Evolutionary conservation across 352 stramenopile species (phyloP).

Genomic region (Elongisporangium prolatum): DNA sequence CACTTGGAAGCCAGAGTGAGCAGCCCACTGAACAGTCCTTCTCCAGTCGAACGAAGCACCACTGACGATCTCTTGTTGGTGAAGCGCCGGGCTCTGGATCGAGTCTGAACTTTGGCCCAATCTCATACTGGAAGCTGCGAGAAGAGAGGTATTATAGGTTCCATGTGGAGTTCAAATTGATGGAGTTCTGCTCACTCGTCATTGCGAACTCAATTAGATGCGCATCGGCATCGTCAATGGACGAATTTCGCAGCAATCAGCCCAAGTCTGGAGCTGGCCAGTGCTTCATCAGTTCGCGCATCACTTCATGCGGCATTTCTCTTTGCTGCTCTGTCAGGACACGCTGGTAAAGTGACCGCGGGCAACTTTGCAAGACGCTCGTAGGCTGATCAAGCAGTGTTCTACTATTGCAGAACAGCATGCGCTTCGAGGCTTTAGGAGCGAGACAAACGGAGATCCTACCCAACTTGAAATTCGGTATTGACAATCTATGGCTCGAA

Average conservation of each 20-base stretch:
- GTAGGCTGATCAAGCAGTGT: background rate
- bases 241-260: conserved; percentile 50
- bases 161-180: background rate
- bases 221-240: conserved; percentile 62
- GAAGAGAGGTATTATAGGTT: conserved; percentile 16
- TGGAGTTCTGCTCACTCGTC: background rate
- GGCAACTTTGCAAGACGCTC: background rate
- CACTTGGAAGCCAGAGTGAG: conserved; percentile 55
- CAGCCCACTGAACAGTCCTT: conserved; percentile 3
- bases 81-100: conserved; percentile 64
- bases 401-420: conserved; percentile 26
- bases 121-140: conserved; percentile 46
- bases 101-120: conserved; percentile 84
- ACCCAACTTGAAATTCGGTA: conserved; percentile 77
- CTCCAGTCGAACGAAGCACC: background rate
- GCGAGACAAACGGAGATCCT: conserved; percentile 18
- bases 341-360: conserved; percentile 21
- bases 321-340: conserved; percentile 62
- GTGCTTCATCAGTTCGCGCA: conserved; percentile 17
- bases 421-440: conserved; percentile 44
- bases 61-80: background rate
- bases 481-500: background rate
- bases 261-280: conserved; percentile 45
- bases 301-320: conserved; percentile 31
- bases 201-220: conserved; percentile 19